Evolutionary conservation across 2,329 filamentous ascomycete species (phyloP).

Genomic region (Fusarium clavum): DNA sequence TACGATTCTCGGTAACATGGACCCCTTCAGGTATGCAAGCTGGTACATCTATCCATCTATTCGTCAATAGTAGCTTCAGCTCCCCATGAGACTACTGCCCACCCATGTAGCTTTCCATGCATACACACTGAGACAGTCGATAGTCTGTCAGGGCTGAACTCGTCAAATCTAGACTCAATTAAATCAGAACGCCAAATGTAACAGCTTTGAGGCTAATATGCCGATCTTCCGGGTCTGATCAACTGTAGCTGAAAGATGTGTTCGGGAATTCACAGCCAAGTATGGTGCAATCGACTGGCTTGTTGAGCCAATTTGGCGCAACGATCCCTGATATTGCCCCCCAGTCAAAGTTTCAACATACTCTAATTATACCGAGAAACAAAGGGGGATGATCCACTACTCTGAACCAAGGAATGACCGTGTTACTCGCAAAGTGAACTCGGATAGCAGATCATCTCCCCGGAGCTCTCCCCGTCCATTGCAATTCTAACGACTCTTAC

Average conservation of each 20-base stretch:
- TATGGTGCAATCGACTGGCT: slow-evolving; percentile 28
- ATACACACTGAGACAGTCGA: slow-evolving; percentile 8
- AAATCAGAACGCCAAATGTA: slow-evolving; percentile 3
- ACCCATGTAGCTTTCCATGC: slow-evolving; percentile 9
- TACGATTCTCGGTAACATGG: neutral
- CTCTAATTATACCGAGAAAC: neutral
- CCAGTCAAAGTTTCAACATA: slow-evolving; percentile 31
- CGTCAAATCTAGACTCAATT: slow-evolving; percentile 30
- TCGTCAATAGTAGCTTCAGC: neutral
- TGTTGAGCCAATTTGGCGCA: slow-evolving; percentile 35
- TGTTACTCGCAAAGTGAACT: slow-evolving; percentile 8
- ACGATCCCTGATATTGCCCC: slow-evolving; percentile 40
- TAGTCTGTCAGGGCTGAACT: slow-evolving; percentile 27
- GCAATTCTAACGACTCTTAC: slow-evolving; percentile 23
- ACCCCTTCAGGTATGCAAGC: neutral
- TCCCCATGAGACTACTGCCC: neutral
- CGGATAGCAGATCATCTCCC: slow-evolving; percentile 12
- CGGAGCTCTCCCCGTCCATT: neutral
- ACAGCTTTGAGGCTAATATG: slow-evolving; percentile 4
- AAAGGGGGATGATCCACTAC: slow-evolving; percentile 17
- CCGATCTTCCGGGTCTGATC: slow-evolving; percentile 30
- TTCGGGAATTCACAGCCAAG: neutral
- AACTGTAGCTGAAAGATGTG: slow-evolving; percentile 6
- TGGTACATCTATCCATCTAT: slow-evolving; percentile 6
- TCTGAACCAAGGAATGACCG: slow-evolving; percentile 2